Percentiles rank a stretch among this genome's conserved stretches.
These are phyloP conservation scores for Cotoneaster glaucophyllus DNA, from an alignment of 306 rosid genomes.

Conservation along the genomic window DNA sequence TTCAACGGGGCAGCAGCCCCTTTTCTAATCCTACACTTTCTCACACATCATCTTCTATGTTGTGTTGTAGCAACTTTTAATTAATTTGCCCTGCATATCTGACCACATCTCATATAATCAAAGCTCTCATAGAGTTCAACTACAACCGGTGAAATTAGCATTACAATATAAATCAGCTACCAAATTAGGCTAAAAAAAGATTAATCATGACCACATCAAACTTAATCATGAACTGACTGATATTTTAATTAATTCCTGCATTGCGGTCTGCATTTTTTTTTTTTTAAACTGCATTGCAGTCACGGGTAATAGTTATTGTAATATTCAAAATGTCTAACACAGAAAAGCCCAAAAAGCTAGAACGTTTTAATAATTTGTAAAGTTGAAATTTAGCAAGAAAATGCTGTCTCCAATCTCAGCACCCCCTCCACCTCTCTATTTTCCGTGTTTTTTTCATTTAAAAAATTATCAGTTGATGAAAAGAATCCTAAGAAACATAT, in stretches of 20 bases:
- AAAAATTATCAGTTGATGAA: constrained; percentile 16
- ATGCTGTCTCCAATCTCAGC: neutral
- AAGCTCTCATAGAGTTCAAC: neutral
- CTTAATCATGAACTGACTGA: neutral
- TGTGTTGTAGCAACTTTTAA: neutral
- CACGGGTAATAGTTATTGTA: neutral
- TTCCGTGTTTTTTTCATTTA: neutral
- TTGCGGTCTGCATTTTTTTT: neutral
- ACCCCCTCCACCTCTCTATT: neutral
- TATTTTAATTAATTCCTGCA: neutral
- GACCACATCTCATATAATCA: no score
- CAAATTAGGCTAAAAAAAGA: neutral
- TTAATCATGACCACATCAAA: neutral
- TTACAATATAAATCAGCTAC: neutral
- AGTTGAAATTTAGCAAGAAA: constrained; percentile 4
- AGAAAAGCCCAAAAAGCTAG: neutral
- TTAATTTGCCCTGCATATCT: no score
- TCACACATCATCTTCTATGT: neutral
- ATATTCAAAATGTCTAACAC: neutral
- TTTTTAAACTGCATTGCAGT: neutral
- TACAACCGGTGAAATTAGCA: neutral
- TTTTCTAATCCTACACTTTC: no score
- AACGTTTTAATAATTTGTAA: neutral
- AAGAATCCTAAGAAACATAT: constrained; percentile 53
- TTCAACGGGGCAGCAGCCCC: no score